Evolutionary conservation across 192 early-diverging fungal species (phyloP), one percentile per base, ranked within the genome.

Genomic region (Rhizophagus clarus): DNA sequence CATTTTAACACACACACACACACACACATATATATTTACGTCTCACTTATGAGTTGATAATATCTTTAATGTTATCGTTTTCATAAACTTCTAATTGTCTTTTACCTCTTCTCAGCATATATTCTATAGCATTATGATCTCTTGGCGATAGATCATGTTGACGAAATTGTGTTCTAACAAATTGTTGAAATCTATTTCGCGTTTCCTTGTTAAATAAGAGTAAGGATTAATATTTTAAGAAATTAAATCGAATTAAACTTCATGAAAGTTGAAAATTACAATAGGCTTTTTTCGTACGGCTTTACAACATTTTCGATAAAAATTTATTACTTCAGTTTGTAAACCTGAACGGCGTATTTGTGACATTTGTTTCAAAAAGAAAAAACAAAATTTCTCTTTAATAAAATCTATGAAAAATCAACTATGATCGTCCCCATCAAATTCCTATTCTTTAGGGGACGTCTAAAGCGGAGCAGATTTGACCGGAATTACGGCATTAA

Each of bases 261-360:
- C 20, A n/a, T 37, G 40, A 29, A 64, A 63, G 11, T 64, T 49
- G 20, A n/a, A 66, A 61, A 40, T 47, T 85, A 91, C 91, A 72
- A 82, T 73, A 28, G 91, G 88, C 77, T 93, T 93, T 67, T 76
- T 82, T 47, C 80, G 74, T 49, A 87, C 80, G 26, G 91, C 90
- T 49, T 88, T 84, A 67, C 90, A 85, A 77, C 91, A 93, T 80
- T 88, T 84, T 78, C 90, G 88, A 68, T 93, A 93, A 14, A 93
- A 85, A 5, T 86, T 85, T 42, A 93, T 82, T 2, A 90, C 87
- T 63, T 91, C 88, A 32, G 83, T 83, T 72, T 93, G 91, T 47
- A 93, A 75, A 14, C 91, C 90, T 2, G 91, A 93, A 15, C 88
- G 83, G 1, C 74, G 60, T 17, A 62, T 76, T 56, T 17, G 15